Evolutionary conservation across 2,329 filamentous ascomycete species (phyloP).

Genomic region (Fusarium graminum): DNA sequence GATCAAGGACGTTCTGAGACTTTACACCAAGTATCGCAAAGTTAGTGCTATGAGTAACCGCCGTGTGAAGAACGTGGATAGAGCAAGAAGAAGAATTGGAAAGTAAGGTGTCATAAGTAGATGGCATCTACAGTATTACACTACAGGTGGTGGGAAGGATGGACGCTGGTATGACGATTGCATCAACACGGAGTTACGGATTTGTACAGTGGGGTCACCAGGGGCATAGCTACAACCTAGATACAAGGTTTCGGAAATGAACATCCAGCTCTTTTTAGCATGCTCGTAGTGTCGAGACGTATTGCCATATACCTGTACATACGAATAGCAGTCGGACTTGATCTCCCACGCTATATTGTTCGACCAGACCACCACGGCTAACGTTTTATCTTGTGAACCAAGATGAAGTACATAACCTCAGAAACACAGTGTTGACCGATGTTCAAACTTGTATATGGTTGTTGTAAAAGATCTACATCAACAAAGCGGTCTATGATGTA

Average conservation of each 20-base stretch:
- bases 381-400: too few relatives aligned
- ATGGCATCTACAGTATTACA: neutral
- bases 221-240: constrained; percentile 11
- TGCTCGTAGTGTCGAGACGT: neutral
- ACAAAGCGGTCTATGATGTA: too few relatives aligned
- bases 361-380: too few relatives aligned
- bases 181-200: constrained; percentile 43
- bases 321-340: too few relatives aligned
- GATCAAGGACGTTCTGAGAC: constrained; percentile 74
- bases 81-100: constrained; percentile 58
- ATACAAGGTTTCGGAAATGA: constrained; percentile 9
- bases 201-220: constrained; percentile 14
- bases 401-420: too few relatives aligned
- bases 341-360: too few relatives aligned
- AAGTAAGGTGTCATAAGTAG: constrained; percentile 22
- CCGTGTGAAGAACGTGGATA: constrained; percentile 65
- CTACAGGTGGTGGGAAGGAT: neutral
- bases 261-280: constrained; percentile 23
- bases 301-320: neutral
- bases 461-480: too few relatives aligned
- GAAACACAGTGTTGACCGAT: too few relatives aligned
- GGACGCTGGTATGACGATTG: constrained; percentile 20
- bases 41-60: constrained; percentile 68
- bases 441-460: too few relatives aligned
- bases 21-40: constrained; percentile 74